Percentiles rank a stretch among this genome's conserved stretches.
Evolutionary conservation across 768 basidiomycete genomes (phyloP).

Genomic region (Termitomyces sp.): DNA sequence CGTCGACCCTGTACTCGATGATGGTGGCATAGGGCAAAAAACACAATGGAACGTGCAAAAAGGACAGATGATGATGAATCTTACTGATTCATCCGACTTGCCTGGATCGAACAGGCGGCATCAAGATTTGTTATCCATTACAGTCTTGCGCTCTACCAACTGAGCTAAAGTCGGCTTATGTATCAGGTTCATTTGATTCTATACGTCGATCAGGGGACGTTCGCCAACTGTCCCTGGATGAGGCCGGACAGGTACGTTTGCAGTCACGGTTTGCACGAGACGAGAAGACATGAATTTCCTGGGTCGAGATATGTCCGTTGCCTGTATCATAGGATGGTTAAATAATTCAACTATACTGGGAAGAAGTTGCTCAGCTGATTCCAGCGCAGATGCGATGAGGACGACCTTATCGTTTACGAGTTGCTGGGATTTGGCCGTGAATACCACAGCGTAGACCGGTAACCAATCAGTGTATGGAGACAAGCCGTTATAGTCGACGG

Average conservation of each 20-base stretch:
- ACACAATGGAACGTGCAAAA: too few relatives aligned
- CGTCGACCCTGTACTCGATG: too few relatives aligned
- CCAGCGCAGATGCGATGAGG: constrained; percentile 69
- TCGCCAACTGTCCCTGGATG: constrained; percentile 17
- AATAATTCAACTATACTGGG: neutral
- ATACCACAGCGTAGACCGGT: constrained; percentile 70
- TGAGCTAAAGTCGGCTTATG: constrained; percentile 18
- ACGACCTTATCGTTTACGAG: constrained; percentile 63
- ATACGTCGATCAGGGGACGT: too few relatives aligned
- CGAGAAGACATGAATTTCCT: constrained; percentile 78
- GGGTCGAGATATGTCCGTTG: constrained; percentile 66
- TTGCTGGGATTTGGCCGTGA: constrained; percentile 67
- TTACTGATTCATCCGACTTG: constrained; percentile 1
- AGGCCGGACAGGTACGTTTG: constrained; percentile 61
- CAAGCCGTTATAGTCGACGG: too few relatives aligned
- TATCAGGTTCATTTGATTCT: too few relatives aligned
- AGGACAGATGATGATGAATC: too few relatives aligned
- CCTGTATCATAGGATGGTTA: constrained; percentile 27
- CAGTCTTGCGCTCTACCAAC: constrained; percentile 44
- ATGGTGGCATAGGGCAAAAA: too few relatives aligned
- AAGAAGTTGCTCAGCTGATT: constrained; percentile 38
- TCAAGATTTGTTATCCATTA: constrained; percentile 22
- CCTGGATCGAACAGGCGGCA: constrained; percentile 10
- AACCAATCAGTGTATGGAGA: too few relatives aligned
- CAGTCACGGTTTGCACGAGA: constrained; percentile 61